A percentile compares a stretch with the other conserved stretches of the same genome.
Conservation (phyloP, 73 alveolate species). For the Tetrahymena borealis region DNA sequence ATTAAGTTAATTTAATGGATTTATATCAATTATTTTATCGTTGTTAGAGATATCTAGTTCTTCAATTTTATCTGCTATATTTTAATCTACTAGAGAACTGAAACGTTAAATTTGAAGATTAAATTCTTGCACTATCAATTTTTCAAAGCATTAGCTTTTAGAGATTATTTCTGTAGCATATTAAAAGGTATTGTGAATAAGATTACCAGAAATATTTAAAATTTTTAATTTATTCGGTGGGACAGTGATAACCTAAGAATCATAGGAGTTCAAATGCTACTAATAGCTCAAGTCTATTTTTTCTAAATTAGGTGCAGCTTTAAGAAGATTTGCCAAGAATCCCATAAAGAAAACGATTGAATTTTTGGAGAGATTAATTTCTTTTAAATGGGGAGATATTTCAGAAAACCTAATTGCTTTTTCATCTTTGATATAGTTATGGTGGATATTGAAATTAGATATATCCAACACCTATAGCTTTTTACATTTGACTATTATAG, state of each 20-base stretch:
- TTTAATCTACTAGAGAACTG: not conserved
- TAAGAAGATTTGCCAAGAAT: not conserved
- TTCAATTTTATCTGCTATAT: not conserved
- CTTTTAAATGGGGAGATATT: not conserved
- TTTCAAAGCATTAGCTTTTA: not conserved
- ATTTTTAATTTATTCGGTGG: not conserved
- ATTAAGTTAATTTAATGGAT: not conserved
- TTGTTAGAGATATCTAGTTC: not conserved
- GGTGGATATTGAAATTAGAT: not conserved
- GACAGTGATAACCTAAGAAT: not conserved
- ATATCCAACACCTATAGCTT: not conserved
- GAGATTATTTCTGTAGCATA: not conserved
- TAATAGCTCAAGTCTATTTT: not conserved
- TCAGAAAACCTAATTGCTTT: not conserved
- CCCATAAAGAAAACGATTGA: not conserved
- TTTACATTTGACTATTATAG: not conserved
- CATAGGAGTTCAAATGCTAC: not conserved
- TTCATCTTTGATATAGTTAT: not conserved
- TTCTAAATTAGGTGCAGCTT: not conserved
- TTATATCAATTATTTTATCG: not conserved
- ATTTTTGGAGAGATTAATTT: not conserved
- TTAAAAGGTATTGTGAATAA: not conserved
- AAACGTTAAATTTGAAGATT: not conserved
- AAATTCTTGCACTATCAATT: not conserved
- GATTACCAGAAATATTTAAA: not conserved